Base-by-base conservation (phyloP, 176 grass and related monocot genomes). In the Stipa capillata region DNA sequence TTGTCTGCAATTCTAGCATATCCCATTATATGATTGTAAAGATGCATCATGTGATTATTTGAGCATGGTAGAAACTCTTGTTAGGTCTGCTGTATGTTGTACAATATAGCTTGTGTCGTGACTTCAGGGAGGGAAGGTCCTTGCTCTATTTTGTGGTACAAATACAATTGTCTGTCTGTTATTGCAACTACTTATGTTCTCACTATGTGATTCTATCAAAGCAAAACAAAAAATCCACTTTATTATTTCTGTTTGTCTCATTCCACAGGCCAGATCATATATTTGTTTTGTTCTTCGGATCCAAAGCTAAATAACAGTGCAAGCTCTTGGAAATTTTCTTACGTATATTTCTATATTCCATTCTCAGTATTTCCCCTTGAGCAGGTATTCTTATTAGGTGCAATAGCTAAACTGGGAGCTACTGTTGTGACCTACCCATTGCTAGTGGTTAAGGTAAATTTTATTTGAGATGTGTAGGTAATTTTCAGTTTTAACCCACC, bases 321-420 rank as follows among this genome's bases (percentile, higher is more conserved):
- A 74, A 34, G 51, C 15, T 75, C 23, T 61, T 85, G 17, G 7
- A 63, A 76, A 62, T 61, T 42, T 76, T 61, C 34, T 50, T 31
- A 33, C 28, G 54, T 72, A 29, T 60, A 51, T 61, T 77, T 69
- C 2, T 70, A 18, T 42, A 13, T 61, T 51, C 25, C 21, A 73
- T 71, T 65, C 63, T 81, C 6, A 43, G 16, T 34, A 63, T 70
- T 79, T 77, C 50, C 34, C 60, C 25, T 70, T 79, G 60, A 72
- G 55, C 85, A 98, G 95, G 92, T 98, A 57, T 99, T 99, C 71
- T 95, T 93, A 42, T 82, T 99, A 39, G 96, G 92, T 28, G 96
- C 96, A 79, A 79, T 99, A 29, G 96, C 96, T 83, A 99, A 99
- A 85, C 51, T 99, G 31, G 92, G 91, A 83, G 96, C 96, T 72